phyloP scores from a whole-genome alignment of 306 rosid species.

The Sindora glabra region DNA sequence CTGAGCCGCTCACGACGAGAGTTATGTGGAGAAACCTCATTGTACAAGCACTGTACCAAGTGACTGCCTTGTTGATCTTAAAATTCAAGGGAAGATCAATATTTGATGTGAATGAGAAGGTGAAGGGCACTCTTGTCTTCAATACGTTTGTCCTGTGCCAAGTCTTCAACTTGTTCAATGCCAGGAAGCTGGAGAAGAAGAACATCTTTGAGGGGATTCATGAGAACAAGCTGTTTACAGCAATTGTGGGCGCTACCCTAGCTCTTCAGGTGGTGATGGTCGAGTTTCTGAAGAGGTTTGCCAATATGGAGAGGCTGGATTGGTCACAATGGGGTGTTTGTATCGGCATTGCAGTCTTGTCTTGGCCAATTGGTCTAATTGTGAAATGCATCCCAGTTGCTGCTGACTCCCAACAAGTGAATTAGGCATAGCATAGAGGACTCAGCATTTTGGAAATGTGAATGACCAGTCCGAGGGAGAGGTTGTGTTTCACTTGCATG shows the following conservation, averaged over 20 bases:
- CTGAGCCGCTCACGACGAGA: not conserved
- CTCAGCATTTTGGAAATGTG: too few relatives aligned
- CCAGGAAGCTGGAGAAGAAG: not conserved
- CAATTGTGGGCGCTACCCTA: not conserved
- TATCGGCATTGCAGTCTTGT: not conserved
- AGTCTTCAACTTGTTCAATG: not conserved
- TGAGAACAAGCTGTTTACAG: not conserved
- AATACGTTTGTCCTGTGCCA: not conserved
- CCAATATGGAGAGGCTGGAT: not conserved
- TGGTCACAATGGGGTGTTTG: not conserved
- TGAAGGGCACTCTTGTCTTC: not conserved
- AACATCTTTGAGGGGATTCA: not conserved
- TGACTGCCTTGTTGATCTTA: not conserved
- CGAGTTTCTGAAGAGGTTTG: not conserved
- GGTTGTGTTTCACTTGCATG: too few relatives aligned
- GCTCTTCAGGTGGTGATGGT: not conserved
- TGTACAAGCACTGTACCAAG: not conserved
- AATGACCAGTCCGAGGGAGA: too few relatives aligned
- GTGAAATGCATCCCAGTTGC: not conserved
- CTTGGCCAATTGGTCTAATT: not conserved
- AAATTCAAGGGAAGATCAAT: not conserved
- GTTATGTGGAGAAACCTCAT: not conserved
- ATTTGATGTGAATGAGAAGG: not conserved
- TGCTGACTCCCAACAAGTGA: too few relatives aligned
- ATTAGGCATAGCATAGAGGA: not conserved